These are phyloP conservation scores for Sphagnum fallax DNA, from an alignment of 228 moss, liverwort and hornwort genomes.

Conservation along the genomic window DNA sequence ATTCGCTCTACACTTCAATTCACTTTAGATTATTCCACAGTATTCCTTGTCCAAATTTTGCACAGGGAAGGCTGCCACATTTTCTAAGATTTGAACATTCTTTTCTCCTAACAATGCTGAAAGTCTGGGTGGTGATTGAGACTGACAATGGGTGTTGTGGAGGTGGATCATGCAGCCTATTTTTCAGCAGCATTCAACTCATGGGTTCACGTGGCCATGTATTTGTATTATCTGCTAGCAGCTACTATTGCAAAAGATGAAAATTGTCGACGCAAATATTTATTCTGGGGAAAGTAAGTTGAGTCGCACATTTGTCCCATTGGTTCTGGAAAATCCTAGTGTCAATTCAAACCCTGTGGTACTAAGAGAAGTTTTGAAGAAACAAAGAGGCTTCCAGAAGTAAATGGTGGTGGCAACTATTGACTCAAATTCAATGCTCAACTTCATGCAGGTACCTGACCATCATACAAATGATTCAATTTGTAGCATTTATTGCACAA, in stretches of 20 bases:
- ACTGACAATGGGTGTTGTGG: background rate
- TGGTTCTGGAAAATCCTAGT: too few species aligned
- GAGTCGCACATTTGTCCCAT: background rate
- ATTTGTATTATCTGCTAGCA: slow-evolving; percentile 79
- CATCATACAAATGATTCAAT: slow-evolving; percentile 83
- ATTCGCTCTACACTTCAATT: background rate
- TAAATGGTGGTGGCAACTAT: too few species aligned
- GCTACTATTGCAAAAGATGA: slow-evolving; percentile 69
- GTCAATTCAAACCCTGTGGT: too few species aligned
- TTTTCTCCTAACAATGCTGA: too few species aligned
- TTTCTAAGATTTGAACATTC: too few species aligned
- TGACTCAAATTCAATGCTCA: too few species aligned
- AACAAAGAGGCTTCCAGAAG: too few species aligned
- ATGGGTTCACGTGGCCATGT: slow-evolving; percentile 80
- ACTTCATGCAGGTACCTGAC: slow-evolving; percentile 62
- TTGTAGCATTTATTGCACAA: slow-evolving; percentile 75
- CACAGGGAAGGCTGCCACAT: too few species aligned
- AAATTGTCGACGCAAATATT: slow-evolving; percentile 64
- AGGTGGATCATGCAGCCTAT: slow-evolving; percentile 51
- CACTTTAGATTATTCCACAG: too few species aligned
- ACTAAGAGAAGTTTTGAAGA: too few species aligned
- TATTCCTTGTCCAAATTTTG: too few species aligned
- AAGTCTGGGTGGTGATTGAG: too few species aligned
- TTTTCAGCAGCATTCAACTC: slow-evolving; percentile 81
- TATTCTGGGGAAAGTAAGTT: slow-evolving; percentile 95